Evolutionary conservation across 2,329 filamentous ascomycete genomes (phyloP), one percentile per base, ranked within the genome.

Genomic region (Sarocladiaceae sp.): DNA sequence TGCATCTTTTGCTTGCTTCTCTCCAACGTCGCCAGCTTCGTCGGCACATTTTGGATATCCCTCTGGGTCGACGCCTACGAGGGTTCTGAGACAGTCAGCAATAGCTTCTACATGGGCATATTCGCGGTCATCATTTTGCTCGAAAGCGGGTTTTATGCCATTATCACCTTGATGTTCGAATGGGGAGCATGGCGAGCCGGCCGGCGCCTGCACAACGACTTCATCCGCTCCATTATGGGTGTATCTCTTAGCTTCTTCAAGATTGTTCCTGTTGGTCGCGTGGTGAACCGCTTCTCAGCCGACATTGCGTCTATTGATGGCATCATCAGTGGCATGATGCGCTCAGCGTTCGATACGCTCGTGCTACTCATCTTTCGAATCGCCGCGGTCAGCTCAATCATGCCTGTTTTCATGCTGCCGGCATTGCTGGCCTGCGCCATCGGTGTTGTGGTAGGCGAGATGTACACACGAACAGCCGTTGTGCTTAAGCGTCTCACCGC

Each of bases 181-280:
- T 75, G 73, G 57, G 79, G 79, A 17, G 74, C 75, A 6, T 83
- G 80, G 80, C 66, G 69, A n/a, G 80, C 80, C 2, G 80, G 78
- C 1, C 70, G 71, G 28, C 70, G 64, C 29, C 71, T 83, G 39
- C 80, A 83, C 64, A 69, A 70, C 15, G 71, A 73, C 49, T 75
- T 83, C 50, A 75, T 82, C 40, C 67, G 66, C 13, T 72, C 77
- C 17, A 67, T 83, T n/a, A 69, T 83, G 66, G 67, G 69, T 22
- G 80, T 79, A 3, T 75, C 80, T 1, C 66, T 83, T 8, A 73
- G 75, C 3, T 83, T 79, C 79, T 82, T 78, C 58, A 79, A 80
- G 59, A 64, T 75, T 42, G 71, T 78, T 1, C 74, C 79, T 0
- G 71, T 78, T 15, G 75, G 78, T 13, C 72, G 78, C 35, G 72